These are phyloP conservation scores for Henningerozyma blattae DNA, from an alignment of 805 yeast species.

Conservation along the genomic window DNA sequence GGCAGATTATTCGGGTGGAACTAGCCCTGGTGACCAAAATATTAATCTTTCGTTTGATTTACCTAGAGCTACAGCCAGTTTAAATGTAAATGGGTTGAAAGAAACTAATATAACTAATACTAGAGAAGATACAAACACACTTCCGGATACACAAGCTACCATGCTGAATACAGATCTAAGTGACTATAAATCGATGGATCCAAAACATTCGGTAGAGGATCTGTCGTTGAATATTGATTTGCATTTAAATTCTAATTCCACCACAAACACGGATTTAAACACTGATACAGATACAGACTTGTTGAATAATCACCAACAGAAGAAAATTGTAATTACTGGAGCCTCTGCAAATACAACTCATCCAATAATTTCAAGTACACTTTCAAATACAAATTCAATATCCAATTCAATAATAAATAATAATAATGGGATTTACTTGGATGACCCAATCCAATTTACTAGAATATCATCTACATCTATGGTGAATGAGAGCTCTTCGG, in stretches of 20 bases:
- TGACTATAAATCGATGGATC: conserved; percentile 32
- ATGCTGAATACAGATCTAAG: too few species aligned
- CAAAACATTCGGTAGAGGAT: conserved; percentile 25
- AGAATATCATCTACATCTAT: conserved; percentile 29
- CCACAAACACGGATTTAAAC: conserved; percentile 1
- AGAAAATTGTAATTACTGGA: too few species aligned
- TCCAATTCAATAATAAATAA: neutral
- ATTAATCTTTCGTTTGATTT: conserved; percentile 8
- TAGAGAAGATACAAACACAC: too few species aligned
- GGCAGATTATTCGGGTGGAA: too few species aligned
- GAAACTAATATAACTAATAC: conserved; percentile 3
- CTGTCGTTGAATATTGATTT: conserved; percentile 14
- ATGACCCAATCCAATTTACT: conserved; percentile 31
- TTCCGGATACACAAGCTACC: too few species aligned
- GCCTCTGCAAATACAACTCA: too few species aligned
- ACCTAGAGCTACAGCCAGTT: conserved; percentile 36
- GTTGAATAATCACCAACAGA: neutral
- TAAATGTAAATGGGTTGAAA: conserved; percentile 33
- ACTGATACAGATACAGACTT: neutral
- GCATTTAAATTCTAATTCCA: conserved; percentile 1
- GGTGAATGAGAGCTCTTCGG: conserved; percentile 13
- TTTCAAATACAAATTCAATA: too few species aligned
- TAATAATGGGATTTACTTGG: conserved; percentile 16
- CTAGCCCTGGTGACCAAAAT: neutral
- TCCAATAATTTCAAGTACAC: too few species aligned